These are phyloP conservation scores for Ustilago crameri DNA, from an alignment of 1,284 basidiomycete genomes.

Conservation along the genomic window DNA sequence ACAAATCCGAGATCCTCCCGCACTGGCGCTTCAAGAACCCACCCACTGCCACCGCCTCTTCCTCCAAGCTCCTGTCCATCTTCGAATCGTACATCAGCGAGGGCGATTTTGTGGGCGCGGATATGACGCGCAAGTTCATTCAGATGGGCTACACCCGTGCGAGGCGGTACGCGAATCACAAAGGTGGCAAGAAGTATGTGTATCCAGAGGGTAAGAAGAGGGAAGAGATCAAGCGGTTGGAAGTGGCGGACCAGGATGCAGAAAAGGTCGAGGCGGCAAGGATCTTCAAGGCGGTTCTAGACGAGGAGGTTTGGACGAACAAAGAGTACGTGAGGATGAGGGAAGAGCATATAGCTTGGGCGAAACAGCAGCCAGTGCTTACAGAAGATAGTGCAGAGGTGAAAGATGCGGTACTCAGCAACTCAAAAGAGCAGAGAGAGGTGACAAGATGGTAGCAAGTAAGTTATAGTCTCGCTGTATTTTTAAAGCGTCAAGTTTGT, in stretches of 20 bases:
- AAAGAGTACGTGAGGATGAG: conserved; percentile 20
- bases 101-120: conserved; percentile 42
- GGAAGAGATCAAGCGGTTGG: conserved; percentile 16
- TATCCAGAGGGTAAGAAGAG: conserved; percentile 8
- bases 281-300: conserved; percentile 31
- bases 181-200: conserved; percentile 40
- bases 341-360: conserved; percentile 27
- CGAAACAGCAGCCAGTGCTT: not conserved
- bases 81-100: conserved; percentile 30
- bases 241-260: conserved; percentile 24
- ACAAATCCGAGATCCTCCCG: conserved; percentile 46
- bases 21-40: conserved; percentile 45
- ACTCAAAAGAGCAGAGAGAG: conserved; percentile 10
- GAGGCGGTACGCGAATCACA: conserved; percentile 46
- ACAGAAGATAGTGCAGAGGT: conserved; percentile 16
- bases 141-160: conserved; percentile 52
- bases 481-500: not conserved
- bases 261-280: conserved; percentile 42
- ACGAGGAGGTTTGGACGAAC: conserved; percentile 34
- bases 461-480: too few relatives aligned
- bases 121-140: conserved; percentile 39
- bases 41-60: conserved; percentile 15
- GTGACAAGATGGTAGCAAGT: conserved; percentile 17
- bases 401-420: conserved; percentile 8
- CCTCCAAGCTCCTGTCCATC: conserved; percentile 16